Base-by-base conservation (phyloP, 345 rosid species). In the Toxicodendron radicans region DNA sequence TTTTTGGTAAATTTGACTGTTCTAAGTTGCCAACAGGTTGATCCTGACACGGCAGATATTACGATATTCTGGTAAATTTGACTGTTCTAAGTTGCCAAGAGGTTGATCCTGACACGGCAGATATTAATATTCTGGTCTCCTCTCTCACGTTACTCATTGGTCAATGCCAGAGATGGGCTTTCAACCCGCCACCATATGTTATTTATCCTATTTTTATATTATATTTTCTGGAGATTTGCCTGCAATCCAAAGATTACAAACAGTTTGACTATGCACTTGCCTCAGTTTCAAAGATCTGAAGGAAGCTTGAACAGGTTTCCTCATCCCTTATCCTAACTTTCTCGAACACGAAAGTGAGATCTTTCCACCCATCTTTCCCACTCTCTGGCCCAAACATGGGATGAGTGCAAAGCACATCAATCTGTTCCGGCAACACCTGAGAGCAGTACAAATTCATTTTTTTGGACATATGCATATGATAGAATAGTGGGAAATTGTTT, bases 341-440 rank as follows among this genome's bases (percentile, higher is more conserved):
- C 7, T 89, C 90, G 2, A 73, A 86, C 79, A 86, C 71, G 21
- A 89, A 87, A 30, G 80, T 62, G 7, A 89, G 87, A 68, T n/a
- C 77, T 68, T 30, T 68, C 91, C 93, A 89, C 17, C 87, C 83
- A 58, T 81, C 52, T 69, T 78, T 87, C 18, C 93, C 90, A 63
- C 93, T 89, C 49, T 84, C 87, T 7, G 89, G 93, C 2, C 93
- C 93, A 58, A 89, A 90, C 92, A 87, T 85, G 9, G 94, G 90
- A 58, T 84, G 90, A 5, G 89, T 83, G 51, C 94, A 90, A n/a
- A 87, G 90, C 71, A 90, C 74, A 71, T 87, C 89, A 45, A 85
- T 72, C 6, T 79, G 78, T 32, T 79, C 79, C 3, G 90, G 90
- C 66, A 84, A 74, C 52, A 80, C 81, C 85, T 84, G 56, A 46